Evolutionary conservation across 1,284 basidiomycete species (phyloP).

Genomic region (Cutaneotrichosporon sp.): DNA sequence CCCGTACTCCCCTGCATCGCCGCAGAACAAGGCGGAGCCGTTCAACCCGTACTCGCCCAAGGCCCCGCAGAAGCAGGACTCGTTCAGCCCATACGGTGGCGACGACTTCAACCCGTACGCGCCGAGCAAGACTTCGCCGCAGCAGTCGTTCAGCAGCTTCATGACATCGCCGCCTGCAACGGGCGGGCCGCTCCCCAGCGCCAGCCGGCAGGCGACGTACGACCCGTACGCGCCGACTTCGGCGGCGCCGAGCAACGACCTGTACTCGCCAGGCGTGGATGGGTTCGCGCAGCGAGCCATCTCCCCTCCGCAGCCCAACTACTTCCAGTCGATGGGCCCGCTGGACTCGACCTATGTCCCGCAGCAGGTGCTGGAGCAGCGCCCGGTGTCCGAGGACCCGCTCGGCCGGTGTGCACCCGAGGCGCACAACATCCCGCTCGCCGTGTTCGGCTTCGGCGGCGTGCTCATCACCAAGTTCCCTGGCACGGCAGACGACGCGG

Average conservation of each 20-base stretch:
- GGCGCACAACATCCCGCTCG: constrained; percentile 65
- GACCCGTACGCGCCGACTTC: constrained; percentile 9
- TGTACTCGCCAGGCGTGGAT: constrained; percentile 26
- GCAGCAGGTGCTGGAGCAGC: constrained; percentile 55
- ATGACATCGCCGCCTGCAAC: neutral
- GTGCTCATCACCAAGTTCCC: constrained; percentile 85
- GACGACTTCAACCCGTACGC: constrained; percentile 13
- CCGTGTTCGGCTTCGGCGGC: constrained; percentile 88
- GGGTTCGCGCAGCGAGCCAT: constrained; percentile 26
- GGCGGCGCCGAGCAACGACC: neutral
- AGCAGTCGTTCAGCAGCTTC: constrained; percentile 9
- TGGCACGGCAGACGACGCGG: constrained; percentile 68
- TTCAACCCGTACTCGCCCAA: constrained; percentile 15
- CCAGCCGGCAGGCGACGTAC: neutral
- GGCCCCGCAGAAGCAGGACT: neutral
- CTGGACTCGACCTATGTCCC: constrained; percentile 64
- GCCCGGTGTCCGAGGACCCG: constrained; percentile 65
- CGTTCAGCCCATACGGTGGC: constrained; percentile 15
- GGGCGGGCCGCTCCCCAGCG: neutral
- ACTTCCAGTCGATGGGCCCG: constrained; percentile 65
- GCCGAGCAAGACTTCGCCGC: constrained; percentile 3
- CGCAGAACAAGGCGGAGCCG: neutral
- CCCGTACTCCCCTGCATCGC: no score
- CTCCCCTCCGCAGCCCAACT: constrained; percentile 36
- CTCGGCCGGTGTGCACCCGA: constrained; percentile 69